Evolutionary conservation across 768 basidiomycete species (phyloP), one percentile per base, ranked within the genome.

Genomic region (Leccinum disarticulatum): DNA sequence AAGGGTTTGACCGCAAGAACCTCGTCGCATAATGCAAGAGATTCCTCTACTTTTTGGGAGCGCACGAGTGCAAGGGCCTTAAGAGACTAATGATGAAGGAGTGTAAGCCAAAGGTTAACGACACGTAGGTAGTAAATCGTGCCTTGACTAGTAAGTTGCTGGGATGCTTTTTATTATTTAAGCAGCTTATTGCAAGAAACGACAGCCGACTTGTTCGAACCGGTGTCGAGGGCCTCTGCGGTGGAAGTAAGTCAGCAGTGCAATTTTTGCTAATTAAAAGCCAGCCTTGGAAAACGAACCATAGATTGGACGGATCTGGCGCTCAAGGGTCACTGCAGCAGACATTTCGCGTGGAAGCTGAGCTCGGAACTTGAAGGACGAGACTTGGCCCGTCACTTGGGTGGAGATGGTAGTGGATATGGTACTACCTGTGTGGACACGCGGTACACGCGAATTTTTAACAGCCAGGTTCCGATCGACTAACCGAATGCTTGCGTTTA

Each of bases 41-140:
- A 86, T 66, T 94, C 92, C 65, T 94, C 93, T 28, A 91, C 84
- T 74, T 93, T 94, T 76, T 91, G 89, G 10, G 85, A 85, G 57
- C 92, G 88, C 54, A 91, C 86, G 4, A 93, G 82, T 5, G 92
- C 92, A 57, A 94, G 83, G 47, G 90, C 87, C 78, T 94, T 94
- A 61, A 94, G 76, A 59, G 93, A 83, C 91, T 93, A 67, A 48
- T 51, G 52, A 59, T 35, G 67, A 64, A 56, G 54, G 54, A 52
- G 58, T 38, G 61, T 66, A 59, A 51, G 56, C 3, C 46, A 50
- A 41, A 54, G 35, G n/a, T 25, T n/a, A 27, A 30, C 19, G 13
- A 2, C 33, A 33, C 33, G 33, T 13, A 25, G 9, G 36, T 14
- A 43, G 22, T 8, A 14, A 28, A 19, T 63, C 63, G 25, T 59